These are phyloP conservation scores for Lasiosphaeria miniovina DNA, from an alignment of 495 filamentous ascomycete genomes.

Conservation along the genomic window DNA sequence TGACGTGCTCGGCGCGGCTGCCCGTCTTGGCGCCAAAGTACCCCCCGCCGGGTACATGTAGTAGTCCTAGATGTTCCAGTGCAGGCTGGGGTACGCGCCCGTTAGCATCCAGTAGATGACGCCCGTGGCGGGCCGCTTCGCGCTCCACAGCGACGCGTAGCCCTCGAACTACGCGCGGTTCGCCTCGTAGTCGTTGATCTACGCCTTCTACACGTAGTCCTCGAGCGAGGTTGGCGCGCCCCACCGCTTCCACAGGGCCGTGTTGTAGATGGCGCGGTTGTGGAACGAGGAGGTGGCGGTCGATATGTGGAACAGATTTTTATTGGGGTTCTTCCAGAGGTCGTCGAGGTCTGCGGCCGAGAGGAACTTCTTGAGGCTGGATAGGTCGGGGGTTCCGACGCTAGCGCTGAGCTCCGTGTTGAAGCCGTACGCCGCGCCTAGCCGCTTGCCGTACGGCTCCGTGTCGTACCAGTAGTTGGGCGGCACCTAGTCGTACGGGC, in stretches of 20 bases:
- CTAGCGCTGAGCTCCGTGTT: slow-evolving; percentile 60
- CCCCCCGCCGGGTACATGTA: slow-evolving; percentile 56
- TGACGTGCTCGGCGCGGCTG: slow-evolving; percentile 51
- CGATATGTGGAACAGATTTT: slow-evolving; percentile 58
- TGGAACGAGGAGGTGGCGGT: slow-evolving; percentile 52
- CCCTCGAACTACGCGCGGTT: slow-evolving; percentile 60
- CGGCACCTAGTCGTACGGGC: slow-evolving; percentile 66
- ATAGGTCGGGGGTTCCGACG: slow-evolving; percentile 58
- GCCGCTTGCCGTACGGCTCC: slow-evolving; percentile 31
- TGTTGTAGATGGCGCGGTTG: slow-evolving; percentile 55
- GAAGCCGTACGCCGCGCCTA: slow-evolving; percentile 61
- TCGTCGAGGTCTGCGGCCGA: slow-evolving; percentile 46
- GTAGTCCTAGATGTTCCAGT: slow-evolving; percentile 67
- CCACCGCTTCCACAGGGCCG: slow-evolving; percentile 50
- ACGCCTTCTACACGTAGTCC: slow-evolving; percentile 33
- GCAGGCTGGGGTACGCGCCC: slow-evolving; percentile 61
- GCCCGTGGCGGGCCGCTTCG: slow-evolving; percentile 54
- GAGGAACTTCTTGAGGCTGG: slow-evolving; percentile 54
- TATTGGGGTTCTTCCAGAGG: slow-evolving; percentile 53
- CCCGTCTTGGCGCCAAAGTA: slow-evolving; percentile 61
- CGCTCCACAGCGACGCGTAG: slow-evolving; percentile 50
- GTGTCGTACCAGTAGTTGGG: slow-evolving; percentile 61
- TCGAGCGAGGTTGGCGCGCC: slow-evolving; percentile 51
- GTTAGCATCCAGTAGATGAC: slow-evolving; percentile 70
- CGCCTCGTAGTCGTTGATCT: slow-evolving; percentile 63